A percentile compares a stretch with the other conserved stretches of the same genome.
These are phyloP conservation scores for Paecilomyces sp. DNA, from an alignment of 2,329 filamentous ascomycete genomes.

Conservation along the genomic window DNA sequence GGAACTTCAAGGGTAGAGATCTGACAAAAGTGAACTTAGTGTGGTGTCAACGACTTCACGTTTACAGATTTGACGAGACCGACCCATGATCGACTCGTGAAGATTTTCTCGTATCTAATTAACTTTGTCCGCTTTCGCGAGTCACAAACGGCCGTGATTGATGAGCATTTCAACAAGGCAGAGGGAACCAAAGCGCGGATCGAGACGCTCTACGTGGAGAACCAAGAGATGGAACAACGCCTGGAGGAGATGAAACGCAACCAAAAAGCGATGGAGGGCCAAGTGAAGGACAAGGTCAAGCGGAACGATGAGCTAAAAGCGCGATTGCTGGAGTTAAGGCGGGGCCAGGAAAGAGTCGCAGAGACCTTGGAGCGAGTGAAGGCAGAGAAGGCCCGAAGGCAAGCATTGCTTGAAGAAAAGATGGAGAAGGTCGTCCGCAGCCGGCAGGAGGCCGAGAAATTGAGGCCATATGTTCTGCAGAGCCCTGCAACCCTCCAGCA, in stretches of 20 bases:
- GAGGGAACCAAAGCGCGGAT: conserved; percentile 82
- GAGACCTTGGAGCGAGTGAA: conserved; percentile 78
- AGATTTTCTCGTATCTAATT: conserved; percentile 96
- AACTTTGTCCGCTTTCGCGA: conserved; percentile 98
- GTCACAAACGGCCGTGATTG: conserved; percentile 80
- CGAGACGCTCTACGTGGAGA: conserved; percentile 75
- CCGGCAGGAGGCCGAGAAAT: conserved; percentile 78
- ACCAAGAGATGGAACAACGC: conserved; percentile 75
- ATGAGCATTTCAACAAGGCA: conserved; percentile 86
- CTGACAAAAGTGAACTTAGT: conserved; percentile 41
- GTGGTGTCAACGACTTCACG: conserved; percentile 86
- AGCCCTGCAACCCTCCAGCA: conserved; percentile 78
- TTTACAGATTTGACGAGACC: conserved; percentile 89
- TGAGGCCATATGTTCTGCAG: conserved; percentile 86
- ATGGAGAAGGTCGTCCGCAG: conserved; percentile 52
- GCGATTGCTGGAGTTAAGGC: conserved; percentile 69
- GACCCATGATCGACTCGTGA: conserved; percentile 80
- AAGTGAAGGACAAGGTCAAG: conserved; percentile 76
- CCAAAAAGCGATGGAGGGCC: conserved; percentile 69
- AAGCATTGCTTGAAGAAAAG: conserved; percentile 48
- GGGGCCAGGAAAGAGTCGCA: conserved; percentile 75
- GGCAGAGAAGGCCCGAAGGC: conserved; percentile 69
- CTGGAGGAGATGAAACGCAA: conserved; percentile 75
- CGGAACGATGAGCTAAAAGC: conserved; percentile 84
- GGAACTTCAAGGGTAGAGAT: neutral